Evolutionary conservation across 75 land plant genomes (phyloP), one percentile per base, ranked within the genome.

Genomic region (Pseudotsuga menziesii): DNA sequence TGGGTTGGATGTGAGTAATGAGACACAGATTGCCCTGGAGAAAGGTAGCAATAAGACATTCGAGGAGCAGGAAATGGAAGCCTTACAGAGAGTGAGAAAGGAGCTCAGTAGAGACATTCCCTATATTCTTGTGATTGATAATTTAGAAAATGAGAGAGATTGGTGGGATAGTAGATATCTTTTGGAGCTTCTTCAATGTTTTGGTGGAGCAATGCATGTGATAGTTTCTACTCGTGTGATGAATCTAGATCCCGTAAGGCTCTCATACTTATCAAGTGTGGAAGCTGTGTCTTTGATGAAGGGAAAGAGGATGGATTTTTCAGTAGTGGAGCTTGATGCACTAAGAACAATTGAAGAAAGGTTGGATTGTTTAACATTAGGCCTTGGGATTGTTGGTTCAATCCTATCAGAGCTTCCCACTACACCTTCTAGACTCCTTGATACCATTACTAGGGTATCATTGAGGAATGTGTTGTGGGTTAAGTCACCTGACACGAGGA

Each of bases 71-170:
- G 96, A 96, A 77, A 90, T 84, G 75, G 91, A 89, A 29, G 94
- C 96, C 23, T 48, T 93, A 41, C 79, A 82, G 15, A 83, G 86
- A 72, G 84, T 96, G 27, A 78, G 86, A 29, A 84, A 83, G 59
- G 98, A 93, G 80, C 85, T 96, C n/a, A 87, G 84, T 84, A 67
- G 90, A 66, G 90, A 93, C 78, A 85, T 96, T 7, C 98, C 98
- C 1, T 93, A 88, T 80, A 75, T 96, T 71, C 87, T 96, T 54
- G 76, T 96, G 14, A 93, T 96, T 75, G 96, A 96, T 77, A 93
- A 91, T 55, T 80, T 96, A 75, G 98, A 96, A 74, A 87, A 77
- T 59, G 95, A 95, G 83, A 86, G 85, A 57, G 98, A 95, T 78
- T 92, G 90, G 91, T 96, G 94, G 96, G 96, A 93, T 56, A 83